Conservation (phyloP, 208 protist species). For the Trypanosoma boissoni region DNA sequence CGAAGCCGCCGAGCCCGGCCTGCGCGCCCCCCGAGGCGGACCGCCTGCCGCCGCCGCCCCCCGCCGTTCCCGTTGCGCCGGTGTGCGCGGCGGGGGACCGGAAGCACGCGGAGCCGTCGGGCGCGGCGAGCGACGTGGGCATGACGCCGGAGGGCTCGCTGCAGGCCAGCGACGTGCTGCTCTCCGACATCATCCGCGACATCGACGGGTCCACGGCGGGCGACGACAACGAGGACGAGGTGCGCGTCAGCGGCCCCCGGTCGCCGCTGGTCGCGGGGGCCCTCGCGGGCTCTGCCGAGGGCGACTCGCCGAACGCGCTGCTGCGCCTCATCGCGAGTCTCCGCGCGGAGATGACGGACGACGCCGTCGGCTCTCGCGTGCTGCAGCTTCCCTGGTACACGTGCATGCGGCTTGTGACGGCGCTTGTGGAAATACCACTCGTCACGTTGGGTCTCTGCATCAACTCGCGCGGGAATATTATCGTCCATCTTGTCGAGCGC, state of each 20-base stretch:
- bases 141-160: not conserved
- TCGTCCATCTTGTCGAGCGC: constrained; percentile 9
- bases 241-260: no score
- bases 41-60: no score
- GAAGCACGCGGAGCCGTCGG: no score
- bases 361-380: not conserved
- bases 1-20: no score
- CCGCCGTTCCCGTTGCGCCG: no score
- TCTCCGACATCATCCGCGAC: not conserved
- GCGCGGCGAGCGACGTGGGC: no score
- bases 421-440: not conserved
- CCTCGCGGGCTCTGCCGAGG: no score
- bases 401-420: not conserved
- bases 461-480: constrained; percentile 1
- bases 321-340: constrained; percentile 2
- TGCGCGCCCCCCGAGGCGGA: no score
- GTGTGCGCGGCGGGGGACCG: no score
- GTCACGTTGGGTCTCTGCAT: not conserved
- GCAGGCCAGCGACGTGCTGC: not conserved
- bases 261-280: no score
- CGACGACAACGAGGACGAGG: not conserved
- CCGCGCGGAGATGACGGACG: constrained; percentile 7
- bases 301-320: not conserved
- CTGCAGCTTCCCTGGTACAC: not conserved
- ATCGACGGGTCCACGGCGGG: not conserved